phyloP scores from a whole-genome alignment of 75 land plant species.

The Pinus albicaulis region DNA sequence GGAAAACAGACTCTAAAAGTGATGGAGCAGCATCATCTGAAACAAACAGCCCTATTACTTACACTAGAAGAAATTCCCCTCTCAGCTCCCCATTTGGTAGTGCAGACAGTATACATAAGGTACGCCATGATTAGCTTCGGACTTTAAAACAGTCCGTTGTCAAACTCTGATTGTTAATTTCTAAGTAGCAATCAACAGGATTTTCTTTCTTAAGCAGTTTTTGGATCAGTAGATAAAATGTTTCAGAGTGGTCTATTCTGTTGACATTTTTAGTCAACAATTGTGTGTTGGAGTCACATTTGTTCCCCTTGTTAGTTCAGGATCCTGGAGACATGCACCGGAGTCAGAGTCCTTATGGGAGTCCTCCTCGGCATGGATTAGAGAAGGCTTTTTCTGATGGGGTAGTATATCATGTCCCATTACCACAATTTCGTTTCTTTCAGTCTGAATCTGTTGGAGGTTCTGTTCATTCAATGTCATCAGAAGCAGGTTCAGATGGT shows the following conservation, averaged over 20 bases:
- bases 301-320: slow-evolving; percentile 22
- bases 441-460: slow-evolving; percentile 60
- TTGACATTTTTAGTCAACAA: background rate
- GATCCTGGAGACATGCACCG: slow-evolving; percentile 54
- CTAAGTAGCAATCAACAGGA: background rate
- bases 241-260: background rate
- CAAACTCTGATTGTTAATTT: background rate
- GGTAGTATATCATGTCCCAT: slow-evolving; percentile 55
- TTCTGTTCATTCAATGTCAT: slow-evolving; percentile 63
- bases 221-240: background rate
- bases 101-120: slow-evolving; percentile 80
- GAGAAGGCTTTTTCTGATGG: slow-evolving; percentile 70
- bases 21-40: slow-evolving; percentile 75
- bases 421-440: slow-evolving; percentile 61
- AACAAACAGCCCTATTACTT: slow-evolving; percentile 81
- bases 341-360: slow-evolving; percentile 56
- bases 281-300: background rate
- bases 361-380: slow-evolving; percentile 67
- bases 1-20: slow-evolving; percentile 79
- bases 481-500: slow-evolving; percentile 52
- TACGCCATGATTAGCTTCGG: slow-evolving; percentile 2
- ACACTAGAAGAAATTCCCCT: slow-evolving; percentile 76
- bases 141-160: background rate
- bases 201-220: background rate
- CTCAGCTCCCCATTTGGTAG: slow-evolving; percentile 86